These are phyloP conservation scores for Fusarium nelsonii DNA, from an alignment of 2,329 filamentous ascomycete species.

Conservation along the genomic window DNA sequence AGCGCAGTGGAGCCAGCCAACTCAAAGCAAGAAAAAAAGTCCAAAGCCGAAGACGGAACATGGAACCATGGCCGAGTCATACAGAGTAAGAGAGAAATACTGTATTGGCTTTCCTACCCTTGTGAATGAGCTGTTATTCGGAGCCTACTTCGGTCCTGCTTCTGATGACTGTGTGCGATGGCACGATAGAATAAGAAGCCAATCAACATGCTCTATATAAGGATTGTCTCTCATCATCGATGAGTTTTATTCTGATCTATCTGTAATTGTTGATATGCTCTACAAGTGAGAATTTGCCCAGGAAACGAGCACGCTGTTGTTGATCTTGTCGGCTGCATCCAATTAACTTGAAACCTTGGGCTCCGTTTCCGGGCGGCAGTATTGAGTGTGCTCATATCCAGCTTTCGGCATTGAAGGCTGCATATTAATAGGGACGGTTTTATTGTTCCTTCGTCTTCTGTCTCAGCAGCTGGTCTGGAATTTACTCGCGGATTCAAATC, in stretches of 20 bases:
- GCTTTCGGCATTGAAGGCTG: background rate
- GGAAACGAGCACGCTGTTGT: background rate
- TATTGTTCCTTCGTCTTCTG: background rate
- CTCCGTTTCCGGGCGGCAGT: conserved; percentile 26
- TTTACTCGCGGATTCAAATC: background rate
- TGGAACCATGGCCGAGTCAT: conserved; percentile 40
- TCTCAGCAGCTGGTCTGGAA: background rate
- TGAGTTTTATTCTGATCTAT: background rate
- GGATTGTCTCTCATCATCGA: background rate
- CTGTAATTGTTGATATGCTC: background rate
- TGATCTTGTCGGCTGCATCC: conserved; percentile 9
- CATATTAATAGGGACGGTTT: background rate
- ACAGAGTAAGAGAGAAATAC: conserved; percentile 2
- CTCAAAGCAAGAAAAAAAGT: conserved; percentile 1
- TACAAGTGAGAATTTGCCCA: background rate
- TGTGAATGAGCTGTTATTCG: conserved; percentile 32
- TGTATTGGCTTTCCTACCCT: background rate
- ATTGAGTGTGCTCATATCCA: conserved; percentile 9
- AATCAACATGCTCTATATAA: conserved; percentile 5
- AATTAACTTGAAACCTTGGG: conserved; percentile 20
- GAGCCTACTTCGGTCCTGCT: conserved; percentile 28
- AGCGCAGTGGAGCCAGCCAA: conserved; percentile 13
- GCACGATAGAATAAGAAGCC: background rate
- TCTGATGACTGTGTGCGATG: conserved; percentile 7
- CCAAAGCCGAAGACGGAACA: conserved; percentile 46